Evolutionary conservation across 306 rosid species (phyloP), one percentile per base, ranked within the genome.

Genomic region (Calophaca sinica): DNA sequence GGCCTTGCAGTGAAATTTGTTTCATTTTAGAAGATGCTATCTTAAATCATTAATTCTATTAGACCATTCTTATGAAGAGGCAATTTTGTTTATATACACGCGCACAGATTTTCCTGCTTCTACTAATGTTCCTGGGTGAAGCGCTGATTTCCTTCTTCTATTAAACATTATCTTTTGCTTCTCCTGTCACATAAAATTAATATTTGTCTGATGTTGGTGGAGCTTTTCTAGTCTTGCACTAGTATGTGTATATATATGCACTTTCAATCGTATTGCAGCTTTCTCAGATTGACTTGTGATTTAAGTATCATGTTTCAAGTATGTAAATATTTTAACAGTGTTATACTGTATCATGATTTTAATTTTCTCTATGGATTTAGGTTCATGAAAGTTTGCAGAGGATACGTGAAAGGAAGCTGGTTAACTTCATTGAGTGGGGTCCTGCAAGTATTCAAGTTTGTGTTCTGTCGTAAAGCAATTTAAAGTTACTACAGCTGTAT

Each of bases 311-410:
- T 72, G 74, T 38, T 61, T 72, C 48, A 67, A 6, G 44, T 8
- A 51, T 31, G 74, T 13, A 28, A 60, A 20, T 28, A 51, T 73
- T 68, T 82, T 29, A 61, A 45, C 51, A 12, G 10, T 32, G 68
- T 71, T 54, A 55, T 35, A 12, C 64, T 29, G 42, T 41, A 54
- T 83, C 11, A 10, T 73, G 83, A 72, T 66, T 54, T 84, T 68
- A 60, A 72, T 11, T 70, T 53, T 79, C 76, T 76, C 45, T 62
- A 9, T 71, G 77, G 72, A 49, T 83, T 73, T 86, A 94, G 99
- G 97, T 91, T 85, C 99, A 92, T 53, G 99, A 94, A 85, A 94
- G 97, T 87, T 87, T 94, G 92, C 99, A 94, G 84, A 90, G 98
- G 86, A 94, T 94, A 76, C 96, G 98, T 53, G 98, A 94, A 88